phyloP scores from a whole-genome alignment of 2,329 filamentous ascomycete species.

The Endothia cerciana region DNA sequence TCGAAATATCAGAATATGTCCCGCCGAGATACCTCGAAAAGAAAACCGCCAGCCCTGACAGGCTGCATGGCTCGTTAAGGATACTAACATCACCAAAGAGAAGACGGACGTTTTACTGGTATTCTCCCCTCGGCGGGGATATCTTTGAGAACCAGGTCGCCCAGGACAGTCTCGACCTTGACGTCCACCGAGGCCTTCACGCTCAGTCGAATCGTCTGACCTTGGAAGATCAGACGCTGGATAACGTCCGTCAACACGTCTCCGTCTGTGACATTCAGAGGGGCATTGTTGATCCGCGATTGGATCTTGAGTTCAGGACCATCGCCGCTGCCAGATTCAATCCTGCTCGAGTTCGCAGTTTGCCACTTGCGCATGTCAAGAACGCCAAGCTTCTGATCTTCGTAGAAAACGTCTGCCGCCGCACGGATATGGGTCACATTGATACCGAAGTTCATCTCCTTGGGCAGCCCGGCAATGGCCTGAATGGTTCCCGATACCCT shows the following conservation, averaged over 20 bases:
- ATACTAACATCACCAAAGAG: conserved; percentile 52
- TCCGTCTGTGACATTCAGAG: conserved; percentile 79
- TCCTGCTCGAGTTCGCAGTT: conserved; percentile 75
- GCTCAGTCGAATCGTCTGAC: conserved; percentile 68
- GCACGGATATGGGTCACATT: conserved; percentile 78
- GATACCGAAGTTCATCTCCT: conserved; percentile 85
- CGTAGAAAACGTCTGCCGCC: conserved; percentile 79
- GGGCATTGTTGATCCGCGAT: conserved; percentile 76
- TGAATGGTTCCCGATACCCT: conserved; percentile 82
- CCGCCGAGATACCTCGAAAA: conserved; percentile 14
- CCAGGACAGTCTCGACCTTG: conserved; percentile 79
- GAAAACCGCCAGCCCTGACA: conserved; percentile 18
- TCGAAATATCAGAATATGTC: background rate
- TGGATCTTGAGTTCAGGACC: conserved; percentile 71
- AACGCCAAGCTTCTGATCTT: conserved; percentile 76
- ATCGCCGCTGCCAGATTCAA: conserved; percentile 57
- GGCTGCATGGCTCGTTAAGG: conserved; percentile 30
- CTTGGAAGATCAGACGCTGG: conserved; percentile 78
- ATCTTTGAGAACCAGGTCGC: conserved; percentile 77
- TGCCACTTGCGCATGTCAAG: conserved; percentile 85
- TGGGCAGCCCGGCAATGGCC: conserved; percentile 77
- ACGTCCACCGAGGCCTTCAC: conserved; percentile 84
- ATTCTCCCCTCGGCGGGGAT: conserved; percentile 86
- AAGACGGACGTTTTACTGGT: conserved; percentile 89
- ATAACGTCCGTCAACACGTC: conserved; percentile 80